These are phyloP conservation scores for Fraxinus americana DNA, from an alignment of 257 asterid species.

Conservation along the genomic window DNA sequence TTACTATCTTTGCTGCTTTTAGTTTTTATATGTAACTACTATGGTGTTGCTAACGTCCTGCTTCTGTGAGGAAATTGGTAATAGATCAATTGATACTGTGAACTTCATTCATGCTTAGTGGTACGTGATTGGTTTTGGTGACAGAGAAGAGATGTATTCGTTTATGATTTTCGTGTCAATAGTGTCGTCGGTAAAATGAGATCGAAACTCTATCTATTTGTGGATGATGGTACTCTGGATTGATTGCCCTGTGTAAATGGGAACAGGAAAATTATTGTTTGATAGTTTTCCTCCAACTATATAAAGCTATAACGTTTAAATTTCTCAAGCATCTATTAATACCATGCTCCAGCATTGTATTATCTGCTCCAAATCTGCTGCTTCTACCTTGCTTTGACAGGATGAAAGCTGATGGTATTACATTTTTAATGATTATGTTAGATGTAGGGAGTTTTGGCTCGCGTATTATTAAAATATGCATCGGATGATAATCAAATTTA, in stretches of 20 bases:
- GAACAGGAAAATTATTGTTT: background rate
- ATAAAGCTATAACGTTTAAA: background rate
- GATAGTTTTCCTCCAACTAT: background rate
- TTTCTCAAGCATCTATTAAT: background rate
- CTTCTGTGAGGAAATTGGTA: conserved; percentile 1
- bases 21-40: background rate
- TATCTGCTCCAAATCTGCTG: background rate
- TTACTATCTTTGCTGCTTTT: conserved; percentile 8
- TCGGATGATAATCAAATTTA: background rate
- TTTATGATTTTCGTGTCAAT: background rate
- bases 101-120: background rate
- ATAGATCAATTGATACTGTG: background rate
- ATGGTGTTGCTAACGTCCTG: background rate
- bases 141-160: background rate
- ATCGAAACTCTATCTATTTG: background rate
- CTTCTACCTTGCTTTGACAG: background rate
- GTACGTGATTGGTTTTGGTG: background rate
- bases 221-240: background rate
- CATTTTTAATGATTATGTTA: background rate
- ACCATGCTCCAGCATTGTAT: background rate
- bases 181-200: background rate
- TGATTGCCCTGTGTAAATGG: background rate
- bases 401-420: background rate
- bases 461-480: background rate
- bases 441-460: background rate